phyloP scores from a whole-genome alignment of 2,329 filamentous ascomycete species.

The Curvularia sp. region DNA sequence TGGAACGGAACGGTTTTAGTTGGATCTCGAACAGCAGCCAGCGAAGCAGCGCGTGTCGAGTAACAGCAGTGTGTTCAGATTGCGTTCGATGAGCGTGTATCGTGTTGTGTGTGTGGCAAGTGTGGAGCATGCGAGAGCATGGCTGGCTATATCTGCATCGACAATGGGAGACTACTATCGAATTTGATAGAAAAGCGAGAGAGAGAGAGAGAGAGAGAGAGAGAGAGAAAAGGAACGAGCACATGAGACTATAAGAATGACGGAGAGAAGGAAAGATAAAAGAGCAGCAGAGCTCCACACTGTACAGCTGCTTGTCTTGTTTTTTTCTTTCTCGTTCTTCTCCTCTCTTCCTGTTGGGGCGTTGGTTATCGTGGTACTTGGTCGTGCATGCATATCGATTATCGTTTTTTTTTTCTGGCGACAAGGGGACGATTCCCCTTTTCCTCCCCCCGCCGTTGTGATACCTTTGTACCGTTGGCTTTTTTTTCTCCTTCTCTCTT shows the following conservation, averaged over 20 bases:
- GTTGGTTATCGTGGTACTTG: background rate
- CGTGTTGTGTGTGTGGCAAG: conserved; percentile 1
- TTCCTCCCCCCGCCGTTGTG: background rate
- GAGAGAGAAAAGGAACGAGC: background rate
- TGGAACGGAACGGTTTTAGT: conserved; percentile 44
- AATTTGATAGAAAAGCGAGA: background rate
- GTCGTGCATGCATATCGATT: background rate
- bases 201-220: background rate
- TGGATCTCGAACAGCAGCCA: conserved; percentile 26
- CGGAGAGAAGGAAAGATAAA: background rate
- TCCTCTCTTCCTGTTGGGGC: background rate
- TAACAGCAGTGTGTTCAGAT: background rate
- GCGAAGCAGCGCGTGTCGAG: conserved; percentile 13
- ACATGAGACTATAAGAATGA: background rate
- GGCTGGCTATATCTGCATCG: conserved; percentile 1
- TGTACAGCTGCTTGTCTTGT: background rate
- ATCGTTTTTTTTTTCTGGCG: background rate
- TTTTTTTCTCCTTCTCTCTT: background rate
- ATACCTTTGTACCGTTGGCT: background rate
- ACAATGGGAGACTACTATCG: conserved; percentile 1
- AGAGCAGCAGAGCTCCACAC: background rate
- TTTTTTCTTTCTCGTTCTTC: background rate
- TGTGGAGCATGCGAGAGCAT: conserved; percentile 4
- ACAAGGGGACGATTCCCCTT: background rate
- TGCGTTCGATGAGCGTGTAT: conserved; percentile 5